phyloP scores from a whole-genome alignment of 495 filamentous ascomycete species.

The Aspergillus sparsus region DNA sequence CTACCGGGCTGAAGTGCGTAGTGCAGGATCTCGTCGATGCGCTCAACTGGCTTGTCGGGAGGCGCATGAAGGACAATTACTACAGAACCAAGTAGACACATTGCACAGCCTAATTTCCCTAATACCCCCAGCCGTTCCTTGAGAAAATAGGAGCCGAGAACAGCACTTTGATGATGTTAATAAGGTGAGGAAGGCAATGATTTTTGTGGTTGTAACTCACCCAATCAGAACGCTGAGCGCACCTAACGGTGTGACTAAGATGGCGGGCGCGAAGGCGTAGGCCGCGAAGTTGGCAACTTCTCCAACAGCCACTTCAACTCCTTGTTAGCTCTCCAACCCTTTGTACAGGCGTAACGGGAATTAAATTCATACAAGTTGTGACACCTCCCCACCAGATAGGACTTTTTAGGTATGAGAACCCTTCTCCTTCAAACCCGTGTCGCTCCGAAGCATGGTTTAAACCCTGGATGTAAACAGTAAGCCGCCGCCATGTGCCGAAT shows the following conservation, averaged over 20 bases:
- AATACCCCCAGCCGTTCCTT: slow-evolving; percentile 83
- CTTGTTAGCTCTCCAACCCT: slow-evolving; percentile 24
- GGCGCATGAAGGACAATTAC: slow-evolving; percentile 97
- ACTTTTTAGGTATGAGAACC: slow-evolving; percentile 87
- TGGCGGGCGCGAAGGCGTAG: slow-evolving; percentile 96
- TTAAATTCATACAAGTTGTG: slow-evolving; percentile 65
- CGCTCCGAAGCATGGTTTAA: slow-evolving; percentile 84
- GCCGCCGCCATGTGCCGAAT: slow-evolving; percentile 6
- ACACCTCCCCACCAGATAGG: slow-evolving; percentile 97
- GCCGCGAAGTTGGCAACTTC: slow-evolving; percentile 96
- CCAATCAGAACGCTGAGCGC: slow-evolving; percentile 94
- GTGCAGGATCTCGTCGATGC: slow-evolving; percentile 81
- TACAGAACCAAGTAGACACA: slow-evolving; percentile 93
- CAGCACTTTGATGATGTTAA: slow-evolving; percentile 58
- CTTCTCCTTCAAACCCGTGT: slow-evolving; percentile 96
- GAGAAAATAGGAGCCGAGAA: slow-evolving; percentile 91
- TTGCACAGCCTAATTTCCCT: slow-evolving; percentile 92
- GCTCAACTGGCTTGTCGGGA: slow-evolving; percentile 84
- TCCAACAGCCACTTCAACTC: slow-evolving; percentile 66
- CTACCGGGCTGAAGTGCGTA: slow-evolving; percentile 89
- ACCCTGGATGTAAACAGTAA: slow-evolving; percentile 57
- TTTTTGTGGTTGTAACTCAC: slow-evolving; percentile 35
- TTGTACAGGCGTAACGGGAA: not conserved
- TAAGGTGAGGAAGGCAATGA: slow-evolving; percentile 1
- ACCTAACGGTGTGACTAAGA: slow-evolving; percentile 91